A percentile compares a stretch with the other conserved stretches of the same genome.
These are phyloP conservation scores for Aspergillus sp. DNA, from an alignment of 2,329 filamentous ascomycete species.

Conservation along the genomic window DNA sequence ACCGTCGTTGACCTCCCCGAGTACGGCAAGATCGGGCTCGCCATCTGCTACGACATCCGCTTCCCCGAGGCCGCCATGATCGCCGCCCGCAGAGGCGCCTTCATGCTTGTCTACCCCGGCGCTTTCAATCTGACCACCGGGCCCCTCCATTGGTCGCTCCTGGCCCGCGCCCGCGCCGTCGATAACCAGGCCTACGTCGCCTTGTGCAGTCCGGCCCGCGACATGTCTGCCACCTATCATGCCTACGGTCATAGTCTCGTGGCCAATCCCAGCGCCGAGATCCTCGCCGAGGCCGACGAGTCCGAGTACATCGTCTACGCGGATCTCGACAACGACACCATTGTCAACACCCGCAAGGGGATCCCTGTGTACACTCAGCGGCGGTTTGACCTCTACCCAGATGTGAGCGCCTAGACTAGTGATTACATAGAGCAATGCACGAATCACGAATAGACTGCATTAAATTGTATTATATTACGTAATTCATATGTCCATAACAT, in stretches of 20 bases:
- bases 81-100: conserved; percentile 80
- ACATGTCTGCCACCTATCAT: conserved; percentile 73
- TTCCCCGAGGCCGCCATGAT: conserved; percentile 93
- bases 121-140: conserved; percentile 96
- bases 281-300: conserved; percentile 78
- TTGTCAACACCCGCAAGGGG: conserved; percentile 72
- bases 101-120: conserved; percentile 88
- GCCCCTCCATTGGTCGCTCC: conserved; percentile 83
- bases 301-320: conserved; percentile 72
- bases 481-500: conserved; percentile 18
- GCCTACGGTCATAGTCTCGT: conserved; percentile 92
- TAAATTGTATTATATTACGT: not conserved
- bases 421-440: not conserved
- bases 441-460: not conserved
- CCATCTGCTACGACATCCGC: conserved; percentile 96
- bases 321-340: conserved; percentile 64
- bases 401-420: conserved; percentile 63
- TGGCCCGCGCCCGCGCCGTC: conserved; percentile 76
- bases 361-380: conserved; percentile 84
- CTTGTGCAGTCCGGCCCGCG: conserved; percentile 85
- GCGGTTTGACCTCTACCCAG: conserved; percentile 92
- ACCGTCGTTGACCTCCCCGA: conserved; percentile 83
- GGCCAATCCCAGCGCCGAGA: conserved; percentile 78
- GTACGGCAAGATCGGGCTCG: conserved; percentile 82
- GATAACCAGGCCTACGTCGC: conserved; percentile 96